Conservation (phyloP, 257 asterid species). For the Solanum medicagineum region DNA sequence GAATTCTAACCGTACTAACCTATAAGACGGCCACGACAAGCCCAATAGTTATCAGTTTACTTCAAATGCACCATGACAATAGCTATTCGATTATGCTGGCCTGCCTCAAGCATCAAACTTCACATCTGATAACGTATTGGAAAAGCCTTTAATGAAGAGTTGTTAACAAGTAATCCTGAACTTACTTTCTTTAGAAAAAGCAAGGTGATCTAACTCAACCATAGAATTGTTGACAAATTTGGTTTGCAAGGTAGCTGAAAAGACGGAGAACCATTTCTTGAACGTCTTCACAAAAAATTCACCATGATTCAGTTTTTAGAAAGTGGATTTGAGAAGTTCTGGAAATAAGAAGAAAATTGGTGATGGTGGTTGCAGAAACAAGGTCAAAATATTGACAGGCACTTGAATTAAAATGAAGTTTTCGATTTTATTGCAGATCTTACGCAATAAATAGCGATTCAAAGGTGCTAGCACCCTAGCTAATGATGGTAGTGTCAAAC, state of each 20-base stretch:
- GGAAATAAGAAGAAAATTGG: not conserved
- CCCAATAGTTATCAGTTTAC: not conserved
- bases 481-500: not conserved
- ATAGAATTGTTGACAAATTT: not conserved
- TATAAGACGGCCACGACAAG: not conserved
- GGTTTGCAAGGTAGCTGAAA: not conserved
- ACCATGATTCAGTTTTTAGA: not conserved
- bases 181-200: not conserved
- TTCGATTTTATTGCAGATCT: not conserved
- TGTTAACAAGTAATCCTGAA: not conserved
- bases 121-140: not conserved
- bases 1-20: not conserved
- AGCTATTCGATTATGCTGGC: not conserved
- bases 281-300: not conserved
- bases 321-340: not conserved
- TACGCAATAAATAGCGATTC: not conserved
- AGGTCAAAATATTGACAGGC: not conserved
- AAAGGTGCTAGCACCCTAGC: not conserved
- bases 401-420: not conserved
- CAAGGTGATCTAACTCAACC: not conserved
- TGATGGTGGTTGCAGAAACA: not conserved
- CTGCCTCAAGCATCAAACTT: not conserved
- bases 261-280: not conserved
- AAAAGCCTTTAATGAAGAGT: not conserved
- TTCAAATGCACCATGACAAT: not conserved